These are phyloP conservation scores for Boletus pseudo-olivaceus DNA, from an alignment of 768 basidiomycete species.

Conservation along the genomic window DNA sequence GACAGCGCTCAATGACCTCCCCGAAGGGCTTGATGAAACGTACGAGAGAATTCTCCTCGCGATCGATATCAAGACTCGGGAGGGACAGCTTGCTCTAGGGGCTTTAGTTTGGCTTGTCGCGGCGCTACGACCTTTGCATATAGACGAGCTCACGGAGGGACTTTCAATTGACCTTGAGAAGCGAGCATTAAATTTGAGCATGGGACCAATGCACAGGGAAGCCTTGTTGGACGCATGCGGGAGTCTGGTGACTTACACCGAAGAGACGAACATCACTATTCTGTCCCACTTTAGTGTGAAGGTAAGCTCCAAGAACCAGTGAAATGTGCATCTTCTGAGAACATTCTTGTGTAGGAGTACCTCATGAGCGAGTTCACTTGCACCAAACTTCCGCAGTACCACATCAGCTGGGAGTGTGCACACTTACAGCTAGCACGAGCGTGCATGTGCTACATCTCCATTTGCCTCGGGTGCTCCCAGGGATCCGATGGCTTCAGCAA, in stretches of 20 bases:
- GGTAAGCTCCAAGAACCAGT: neutral
- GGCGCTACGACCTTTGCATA: neutral
- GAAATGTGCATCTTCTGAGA: neutral
- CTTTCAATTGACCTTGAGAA: neutral
- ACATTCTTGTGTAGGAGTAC: neutral
- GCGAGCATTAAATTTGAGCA: neutral
- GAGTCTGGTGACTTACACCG: slow-evolving; percentile 1
- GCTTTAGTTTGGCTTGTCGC: neutral
- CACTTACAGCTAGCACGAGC: neutral
- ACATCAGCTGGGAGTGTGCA: neutral
- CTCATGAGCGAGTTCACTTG: neutral
- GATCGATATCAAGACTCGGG: neutral
- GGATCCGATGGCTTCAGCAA: neutral
- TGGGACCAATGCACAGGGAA: slow-evolving; percentile 1
- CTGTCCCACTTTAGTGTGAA: slow-evolving; percentile 7
- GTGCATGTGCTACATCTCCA: neutral
- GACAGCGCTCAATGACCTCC: neutral
- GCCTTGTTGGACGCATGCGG: slow-evolving; percentile 5
- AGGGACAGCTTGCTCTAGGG: neutral
- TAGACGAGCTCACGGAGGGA: neutral
- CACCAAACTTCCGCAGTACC: neutral
- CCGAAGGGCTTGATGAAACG: neutral
- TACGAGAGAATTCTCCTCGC: neutral
- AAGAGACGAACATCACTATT: neutral
- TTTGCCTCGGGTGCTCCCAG: neutral